Percentiles rank a stretch among this genome's conserved stretches.
These are phyloP conservation scores for Sutorius australiensis DNA, from an alignment of 768 basidiomycete species.

Conservation along the genomic window DNA sequence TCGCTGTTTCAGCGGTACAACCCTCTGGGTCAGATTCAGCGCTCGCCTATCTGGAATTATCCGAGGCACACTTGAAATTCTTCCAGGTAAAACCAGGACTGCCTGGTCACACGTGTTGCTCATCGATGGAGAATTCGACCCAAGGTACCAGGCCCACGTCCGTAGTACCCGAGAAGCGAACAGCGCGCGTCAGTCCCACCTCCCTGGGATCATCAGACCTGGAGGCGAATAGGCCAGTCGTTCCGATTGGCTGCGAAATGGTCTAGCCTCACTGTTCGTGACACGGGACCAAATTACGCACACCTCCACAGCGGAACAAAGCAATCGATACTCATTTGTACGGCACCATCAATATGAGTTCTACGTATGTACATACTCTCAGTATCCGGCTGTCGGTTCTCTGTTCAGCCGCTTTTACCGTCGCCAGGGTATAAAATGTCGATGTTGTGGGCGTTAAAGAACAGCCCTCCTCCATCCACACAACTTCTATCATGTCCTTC, in stretches of 20 bases:
- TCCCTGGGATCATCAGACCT: background rate
- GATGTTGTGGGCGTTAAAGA: background rate
- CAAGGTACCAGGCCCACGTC: too few relatives aligned
- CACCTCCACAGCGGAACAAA: background rate
- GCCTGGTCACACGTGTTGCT: too few relatives aligned
- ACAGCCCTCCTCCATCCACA: background rate
- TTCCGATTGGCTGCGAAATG: background rate
- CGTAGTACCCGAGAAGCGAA: background rate
- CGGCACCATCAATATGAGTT: constrained; percentile 2
- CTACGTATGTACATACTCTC: background rate
- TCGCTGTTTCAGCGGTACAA: background rate
- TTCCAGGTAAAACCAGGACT: too few relatives aligned
- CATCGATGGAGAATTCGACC: too few relatives aligned
- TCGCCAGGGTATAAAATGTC: constrained; percentile 13
- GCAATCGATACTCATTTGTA: background rate
- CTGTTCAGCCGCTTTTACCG: background rate
- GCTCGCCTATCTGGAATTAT: background rate
- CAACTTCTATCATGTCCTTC: constrained; percentile 18
- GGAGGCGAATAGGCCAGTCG: background rate
- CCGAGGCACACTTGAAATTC: too few relatives aligned
- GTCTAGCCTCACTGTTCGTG: background rate
- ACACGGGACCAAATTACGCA: constrained; percentile 1
- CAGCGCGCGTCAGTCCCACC: background rate
- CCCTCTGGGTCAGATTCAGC: background rate
- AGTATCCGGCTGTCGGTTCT: background rate